These are phyloP conservation scores for Ceriops decandra DNA, from an alignment of 345 rosid genomes.

Conservation along the genomic window DNA sequence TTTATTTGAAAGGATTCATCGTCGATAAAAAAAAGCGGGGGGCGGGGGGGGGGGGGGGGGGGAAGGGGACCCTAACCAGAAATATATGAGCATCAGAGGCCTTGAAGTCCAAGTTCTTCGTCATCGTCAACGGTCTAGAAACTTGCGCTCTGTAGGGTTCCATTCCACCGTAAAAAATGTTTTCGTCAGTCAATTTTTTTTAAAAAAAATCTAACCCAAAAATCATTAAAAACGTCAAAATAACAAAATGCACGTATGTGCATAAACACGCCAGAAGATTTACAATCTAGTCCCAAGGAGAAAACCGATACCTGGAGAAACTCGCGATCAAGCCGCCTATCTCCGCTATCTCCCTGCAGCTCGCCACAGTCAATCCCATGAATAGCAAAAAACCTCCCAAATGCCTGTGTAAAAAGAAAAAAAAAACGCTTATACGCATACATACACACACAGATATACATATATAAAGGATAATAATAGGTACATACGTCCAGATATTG, in stretches of 20 bases:
- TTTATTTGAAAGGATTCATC: too few species aligned
- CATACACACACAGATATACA: neutral
- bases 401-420: constrained; percentile 44
- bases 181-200: neutral
- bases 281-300: neutral
- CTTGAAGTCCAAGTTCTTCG: constrained; percentile 24
- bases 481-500: constrained; percentile 78
- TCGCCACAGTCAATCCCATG: constrained; percentile 53
- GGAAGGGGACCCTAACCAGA: constrained; percentile 9
- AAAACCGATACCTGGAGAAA: constrained; percentile 46
- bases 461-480: neutral
- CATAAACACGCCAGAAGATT: too few species aligned
- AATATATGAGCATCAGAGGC: constrained; percentile 29
- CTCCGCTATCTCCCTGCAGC: constrained; percentile 55
- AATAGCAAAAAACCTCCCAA: constrained; percentile 72
- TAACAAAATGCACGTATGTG: too few species aligned
- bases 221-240: neutral
- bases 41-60: too few species aligned
- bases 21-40: too few species aligned
- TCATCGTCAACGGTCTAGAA: constrained; percentile 48
- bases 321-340: constrained; percentile 41
- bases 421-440: too few species aligned
- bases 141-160: constrained; percentile 38
- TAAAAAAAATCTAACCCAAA: neutral
- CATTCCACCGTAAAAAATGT: neutral